These are phyloP conservation scores for Chaetomiaceae sp. DNA, from an alignment of 2,329 filamentous ascomycete species.

Conservation along the genomic window DNA sequence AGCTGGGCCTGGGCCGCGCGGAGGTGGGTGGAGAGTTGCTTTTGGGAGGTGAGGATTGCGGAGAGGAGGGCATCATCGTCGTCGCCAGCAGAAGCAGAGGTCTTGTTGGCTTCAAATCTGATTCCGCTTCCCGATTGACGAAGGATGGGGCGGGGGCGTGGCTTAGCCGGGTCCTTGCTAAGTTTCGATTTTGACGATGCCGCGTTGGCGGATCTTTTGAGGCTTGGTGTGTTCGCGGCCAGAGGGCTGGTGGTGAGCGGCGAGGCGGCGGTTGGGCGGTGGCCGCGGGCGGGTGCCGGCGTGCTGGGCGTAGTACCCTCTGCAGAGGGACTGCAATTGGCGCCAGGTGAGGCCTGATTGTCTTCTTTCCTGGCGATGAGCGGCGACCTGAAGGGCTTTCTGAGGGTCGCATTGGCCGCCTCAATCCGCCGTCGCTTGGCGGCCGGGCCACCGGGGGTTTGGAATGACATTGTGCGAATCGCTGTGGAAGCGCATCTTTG, in stretches of 20 bases:
- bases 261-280: too few species aligned
- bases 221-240: too few species aligned
- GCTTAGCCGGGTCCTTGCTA: too few species aligned
- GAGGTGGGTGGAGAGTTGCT: constrained; percentile 4
- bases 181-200: too few species aligned
- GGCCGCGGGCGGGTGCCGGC: too few species aligned
- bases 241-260: too few species aligned
- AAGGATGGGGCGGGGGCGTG: neutral
- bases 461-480: constrained; percentile 36
- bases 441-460: constrained; percentile 33
- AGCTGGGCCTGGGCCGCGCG: constrained; percentile 28
- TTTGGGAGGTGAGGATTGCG: constrained; percentile 15
- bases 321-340: too few species aligned
- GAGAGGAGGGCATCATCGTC: constrained; percentile 19
- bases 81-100: neutral
- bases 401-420: constrained; percentile 52
- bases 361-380: constrained; percentile 22
- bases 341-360: neutral
- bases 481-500: neutral
- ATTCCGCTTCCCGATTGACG: neutral
- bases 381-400: constrained; percentile 70
- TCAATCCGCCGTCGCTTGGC: constrained; percentile 62
- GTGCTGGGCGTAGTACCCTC: too few species aligned
- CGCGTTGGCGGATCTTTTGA: too few species aligned
- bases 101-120: neutral